These are phyloP conservation scores for Talaromyces amestolkiae DNA, from an alignment of 2,329 filamentous ascomycete species.

Conservation along the genomic window DNA sequence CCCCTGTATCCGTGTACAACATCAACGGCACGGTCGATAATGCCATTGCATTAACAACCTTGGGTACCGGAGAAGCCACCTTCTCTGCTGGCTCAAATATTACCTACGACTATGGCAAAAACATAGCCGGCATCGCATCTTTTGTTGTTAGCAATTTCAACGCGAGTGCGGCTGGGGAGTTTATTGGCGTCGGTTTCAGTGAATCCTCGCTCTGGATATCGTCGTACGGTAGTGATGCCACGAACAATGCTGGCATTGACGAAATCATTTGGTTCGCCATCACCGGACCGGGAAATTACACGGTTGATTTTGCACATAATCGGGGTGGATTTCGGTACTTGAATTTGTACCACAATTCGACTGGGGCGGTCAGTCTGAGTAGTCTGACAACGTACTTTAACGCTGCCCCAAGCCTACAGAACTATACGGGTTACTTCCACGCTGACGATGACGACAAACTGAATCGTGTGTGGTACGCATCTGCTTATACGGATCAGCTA, in stretches of 20 bases:
- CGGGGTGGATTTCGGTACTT: background rate
- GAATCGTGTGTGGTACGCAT: slow-evolving; percentile 58
- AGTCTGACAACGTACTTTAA: background rate
- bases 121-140: background rate
- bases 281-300: background rate
- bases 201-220: slow-evolving; percentile 51
- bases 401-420: background rate
- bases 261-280: background rate
- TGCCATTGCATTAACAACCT: background rate
- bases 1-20: background rate
- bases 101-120: background rate
- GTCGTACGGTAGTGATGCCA: slow-evolving; percentile 47
- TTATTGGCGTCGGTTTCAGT: slow-evolving; percentile 42
- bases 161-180: background rate
- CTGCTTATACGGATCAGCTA: slow-evolving; percentile 48
- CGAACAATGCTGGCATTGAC: slow-evolving; percentile 47
- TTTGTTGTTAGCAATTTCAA: background rate
- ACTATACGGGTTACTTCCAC: background rate
- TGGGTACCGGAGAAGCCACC: background rate
- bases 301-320: background rate
- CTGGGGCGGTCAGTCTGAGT: background rate
- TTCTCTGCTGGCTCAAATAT: background rate
- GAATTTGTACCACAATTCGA: background rate
- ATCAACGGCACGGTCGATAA: background rate
- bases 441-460: slow-evolving; percentile 38